Conservation (phyloP, 2,329 filamentous ascomycete species). For the Didymosphaeria variabile region DNA sequence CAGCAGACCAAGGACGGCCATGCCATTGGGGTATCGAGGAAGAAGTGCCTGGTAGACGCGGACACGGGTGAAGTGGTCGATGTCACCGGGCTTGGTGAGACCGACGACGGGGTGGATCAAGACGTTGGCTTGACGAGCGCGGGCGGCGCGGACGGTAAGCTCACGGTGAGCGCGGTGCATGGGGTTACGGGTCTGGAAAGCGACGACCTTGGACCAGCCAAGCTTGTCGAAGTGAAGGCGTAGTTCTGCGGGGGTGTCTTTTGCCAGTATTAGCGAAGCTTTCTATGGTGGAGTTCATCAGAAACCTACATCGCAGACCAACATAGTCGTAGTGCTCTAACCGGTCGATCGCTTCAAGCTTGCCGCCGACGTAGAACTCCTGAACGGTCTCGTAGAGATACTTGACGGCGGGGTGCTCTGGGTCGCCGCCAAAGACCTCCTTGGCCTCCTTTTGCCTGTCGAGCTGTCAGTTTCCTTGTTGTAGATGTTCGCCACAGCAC, state of each 20-base stretch:
- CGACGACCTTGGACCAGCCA: conserved; percentile 95
- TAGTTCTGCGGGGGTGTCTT: conserved; percentile 92
- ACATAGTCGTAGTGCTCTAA: conserved; percentile 99
- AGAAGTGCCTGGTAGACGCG: conserved; percentile 98
- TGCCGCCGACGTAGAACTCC: conserved; percentile 94
- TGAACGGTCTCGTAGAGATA: conserved; percentile 83
- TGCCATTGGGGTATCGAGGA: conserved; percentile 97
- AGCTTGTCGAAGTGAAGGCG: conserved; percentile 99
- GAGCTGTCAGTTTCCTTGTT: conserved; percentile 31
- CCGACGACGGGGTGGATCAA: conserved; percentile 99
- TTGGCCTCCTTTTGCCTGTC: conserved; percentile 84
- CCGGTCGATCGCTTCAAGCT: conserved; percentile 93
- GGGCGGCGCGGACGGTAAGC: conserved; percentile 94
- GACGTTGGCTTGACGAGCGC: conserved; percentile 95
- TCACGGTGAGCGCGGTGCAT: conserved; percentile 99
- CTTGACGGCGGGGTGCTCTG: conserved; percentile 90
- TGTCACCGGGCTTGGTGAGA: conserved; percentile 98
- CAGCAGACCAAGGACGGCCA: conserved; percentile 95
- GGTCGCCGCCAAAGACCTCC: conserved; percentile 92
- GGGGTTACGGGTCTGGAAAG: conserved; percentile 96
- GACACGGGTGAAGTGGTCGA: conserved; percentile 99
- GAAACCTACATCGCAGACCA: conserved; percentile 81
- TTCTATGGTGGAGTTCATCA: neutral
- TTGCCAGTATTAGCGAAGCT: neutral
- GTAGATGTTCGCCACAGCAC: conserved; percentile 40